A percentile compares a stretch with the other conserved stretches of the same genome.
These are phyloP conservation scores for Cryptococcus depauperatus DNA, from an alignment of 1,284 basidiomycete genomes.

Conservation along the genomic window DNA sequence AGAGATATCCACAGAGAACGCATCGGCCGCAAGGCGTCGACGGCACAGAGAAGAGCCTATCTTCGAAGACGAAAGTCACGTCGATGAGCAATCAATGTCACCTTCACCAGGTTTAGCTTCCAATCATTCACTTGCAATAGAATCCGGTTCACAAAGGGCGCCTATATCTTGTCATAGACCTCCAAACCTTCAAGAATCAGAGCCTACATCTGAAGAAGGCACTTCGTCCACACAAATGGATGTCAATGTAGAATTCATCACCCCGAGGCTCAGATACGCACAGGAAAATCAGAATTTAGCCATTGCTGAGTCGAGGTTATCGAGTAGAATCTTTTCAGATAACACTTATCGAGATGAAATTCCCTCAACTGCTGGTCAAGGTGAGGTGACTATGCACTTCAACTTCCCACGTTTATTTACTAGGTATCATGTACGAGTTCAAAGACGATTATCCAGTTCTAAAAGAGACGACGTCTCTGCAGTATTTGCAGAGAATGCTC, in stretches of 20 bases:
- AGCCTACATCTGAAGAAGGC: no score
- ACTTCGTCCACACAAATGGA: no score
- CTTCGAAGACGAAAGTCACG: slow-evolving; percentile 3
- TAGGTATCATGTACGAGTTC: slow-evolving; percentile 16
- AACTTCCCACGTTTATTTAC: slow-evolving; percentile 25
- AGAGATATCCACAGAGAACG: neutral
- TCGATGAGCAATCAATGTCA: neutral
- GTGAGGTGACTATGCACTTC: slow-evolving; percentile 34
- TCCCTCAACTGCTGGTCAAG: slow-evolving; percentile 17
- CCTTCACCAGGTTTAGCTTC: neutral
- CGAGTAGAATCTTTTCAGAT: neutral
- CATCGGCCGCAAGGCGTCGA: neutral
- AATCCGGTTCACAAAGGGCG: no score
- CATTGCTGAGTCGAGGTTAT: neutral
- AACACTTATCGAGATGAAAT: slow-evolving; percentile 28
- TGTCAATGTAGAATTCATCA: no score
- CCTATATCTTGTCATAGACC: no score
- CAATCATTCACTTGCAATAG: no score
- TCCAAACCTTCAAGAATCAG: no score
- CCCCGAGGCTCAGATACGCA: no score
- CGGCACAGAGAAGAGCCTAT: neutral
- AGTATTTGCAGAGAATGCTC: slow-evolving; percentile 17
- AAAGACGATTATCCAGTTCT: neutral
- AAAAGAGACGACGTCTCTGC: slow-evolving; percentile 18
- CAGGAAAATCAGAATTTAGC: no score